Conservation (phyloP, 495 filamentous ascomycete species). For the Penicillium simplicissimum region DNA sequence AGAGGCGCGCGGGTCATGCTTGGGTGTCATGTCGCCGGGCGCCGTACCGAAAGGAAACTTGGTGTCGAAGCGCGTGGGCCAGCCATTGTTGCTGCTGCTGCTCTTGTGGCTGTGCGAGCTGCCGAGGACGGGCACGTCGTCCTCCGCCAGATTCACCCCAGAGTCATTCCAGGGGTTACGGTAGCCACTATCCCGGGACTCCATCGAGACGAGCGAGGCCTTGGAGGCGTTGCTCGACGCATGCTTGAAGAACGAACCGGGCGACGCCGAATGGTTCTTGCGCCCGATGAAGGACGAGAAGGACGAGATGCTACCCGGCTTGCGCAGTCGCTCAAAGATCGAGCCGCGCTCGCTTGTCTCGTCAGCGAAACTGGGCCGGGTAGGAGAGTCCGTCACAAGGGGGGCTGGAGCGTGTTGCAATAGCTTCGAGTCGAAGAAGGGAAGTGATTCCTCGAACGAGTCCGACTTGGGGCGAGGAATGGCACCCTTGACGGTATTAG, state of each 20-base stretch:
- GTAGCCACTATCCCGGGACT: conserved; percentile 87
- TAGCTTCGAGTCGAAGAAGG: conserved; percentile 94
- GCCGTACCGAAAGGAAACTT: conserved; percentile 68
- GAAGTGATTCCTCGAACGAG: conserved; percentile 94
- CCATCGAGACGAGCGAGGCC: conserved; percentile 89
- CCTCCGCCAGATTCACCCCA: conserved; percentile 87
- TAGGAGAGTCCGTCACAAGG: conserved; percentile 81
- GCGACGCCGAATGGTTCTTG: conserved; percentile 87
- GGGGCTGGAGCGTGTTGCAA: conserved; percentile 85
- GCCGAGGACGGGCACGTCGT: conserved; percentile 67
- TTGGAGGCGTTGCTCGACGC: conserved; percentile 93
- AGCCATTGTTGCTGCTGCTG: conserved; percentile 61
- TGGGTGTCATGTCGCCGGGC: conserved; percentile 79
- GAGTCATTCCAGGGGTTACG: conserved; percentile 97
- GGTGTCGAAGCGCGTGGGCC: conserved; percentile 61
- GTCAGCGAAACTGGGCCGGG: conserved; percentile 71
- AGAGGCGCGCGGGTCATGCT: conserved; percentile 76
- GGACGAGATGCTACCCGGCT: conserved; percentile 89
- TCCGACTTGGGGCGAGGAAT: conserved; percentile 97
- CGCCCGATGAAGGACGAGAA: conserved; percentile 90
- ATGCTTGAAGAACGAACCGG: conserved; percentile 84
- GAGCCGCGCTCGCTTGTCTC: conserved; percentile 78
- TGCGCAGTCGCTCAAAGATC: conserved; percentile 84
- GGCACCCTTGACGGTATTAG: conserved; percentile 82
- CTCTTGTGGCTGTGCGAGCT: conserved; percentile 56